A percentile compares a stretch with the other conserved stretches of the same genome.
These are phyloP conservation scores for Saccharata proteae DNA, from an alignment of 2,329 filamentous ascomycete genomes.

Conservation along the genomic window DNA sequence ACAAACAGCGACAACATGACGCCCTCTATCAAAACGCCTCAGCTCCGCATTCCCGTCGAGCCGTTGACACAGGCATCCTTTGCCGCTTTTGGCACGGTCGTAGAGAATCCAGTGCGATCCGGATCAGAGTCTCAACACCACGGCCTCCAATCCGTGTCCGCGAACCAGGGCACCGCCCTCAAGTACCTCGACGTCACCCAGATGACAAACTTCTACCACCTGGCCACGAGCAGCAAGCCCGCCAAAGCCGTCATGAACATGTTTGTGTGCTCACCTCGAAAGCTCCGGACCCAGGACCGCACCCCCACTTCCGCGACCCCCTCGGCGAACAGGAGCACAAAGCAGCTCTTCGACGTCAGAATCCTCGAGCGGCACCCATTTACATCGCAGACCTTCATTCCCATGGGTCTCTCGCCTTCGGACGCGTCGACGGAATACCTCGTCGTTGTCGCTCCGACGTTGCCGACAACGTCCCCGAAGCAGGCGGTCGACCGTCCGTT, in stretches of 20 bases:
- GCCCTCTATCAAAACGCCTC: conserved; percentile 25
- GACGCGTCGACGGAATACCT: conserved; percentile 50
- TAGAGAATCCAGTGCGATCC: conserved; percentile 55
- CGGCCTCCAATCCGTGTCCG: conserved; percentile 41
- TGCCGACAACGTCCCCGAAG: conserved; percentile 30
- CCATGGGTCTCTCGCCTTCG: conserved; percentile 47
- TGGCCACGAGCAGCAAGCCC: conserved; percentile 46
- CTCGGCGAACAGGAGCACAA: conserved; percentile 5
- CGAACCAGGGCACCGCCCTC: conserved; percentile 79
- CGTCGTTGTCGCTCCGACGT: conserved; percentile 76
- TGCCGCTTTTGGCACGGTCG: conserved; percentile 68
- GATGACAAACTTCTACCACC: conserved; percentile 57
- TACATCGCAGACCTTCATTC: conserved; percentile 87
- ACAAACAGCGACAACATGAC: conserved; percentile 15
- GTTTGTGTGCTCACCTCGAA: conserved; percentile 70
- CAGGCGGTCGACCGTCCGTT: conserved; percentile 20
- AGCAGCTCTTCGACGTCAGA: conserved; percentile 47
- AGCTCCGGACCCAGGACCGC: conserved; percentile 38
- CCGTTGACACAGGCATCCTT: conserved; percentile 61
- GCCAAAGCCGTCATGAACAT: conserved; percentile 64
- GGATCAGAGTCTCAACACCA: conserved; percentile 38
- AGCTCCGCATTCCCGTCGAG: conserved; percentile 42
- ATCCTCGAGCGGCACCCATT: conserved; percentile 87
- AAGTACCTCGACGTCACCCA: conserved; percentile 76
- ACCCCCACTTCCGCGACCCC: conserved; percentile 18